Evolutionary conservation across 805 yeast genomes (phyloP).

Genomic region (Candida golubevii): DNA sequence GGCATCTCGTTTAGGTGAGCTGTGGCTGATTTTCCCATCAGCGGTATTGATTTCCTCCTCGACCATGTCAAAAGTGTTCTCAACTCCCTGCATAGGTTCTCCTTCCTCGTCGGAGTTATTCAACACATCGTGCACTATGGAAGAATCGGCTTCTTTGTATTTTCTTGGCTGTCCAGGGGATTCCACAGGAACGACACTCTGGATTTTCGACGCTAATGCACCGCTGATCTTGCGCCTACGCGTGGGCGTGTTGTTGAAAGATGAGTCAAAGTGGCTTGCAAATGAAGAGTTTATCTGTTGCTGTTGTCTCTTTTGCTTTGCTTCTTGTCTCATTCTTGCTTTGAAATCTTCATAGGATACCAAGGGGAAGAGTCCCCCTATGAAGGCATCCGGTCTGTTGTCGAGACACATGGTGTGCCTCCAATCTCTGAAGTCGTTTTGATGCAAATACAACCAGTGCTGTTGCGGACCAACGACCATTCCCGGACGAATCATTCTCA

Average conservation of each 20-base stretch:
- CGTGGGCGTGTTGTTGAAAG: slow-evolving; percentile 69
- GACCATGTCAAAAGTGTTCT: slow-evolving; percentile 9
- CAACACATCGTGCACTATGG: slow-evolving; percentile 33
- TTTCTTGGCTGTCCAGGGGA: slow-evolving; percentile 98
- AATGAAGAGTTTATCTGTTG: slow-evolving; percentile 28
- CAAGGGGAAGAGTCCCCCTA: slow-evolving; percentile 65
- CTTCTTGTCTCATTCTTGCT: slow-evolving; percentile 44
- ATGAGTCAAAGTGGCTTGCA: slow-evolving; percentile 34
- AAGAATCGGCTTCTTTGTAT: slow-evolving; percentile 32
- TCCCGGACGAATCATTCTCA: slow-evolving; percentile 96
- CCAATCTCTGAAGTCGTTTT: slow-evolving; percentile 95
- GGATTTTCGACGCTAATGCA: slow-evolving; percentile 61
- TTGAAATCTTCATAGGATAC: slow-evolving; percentile 60
- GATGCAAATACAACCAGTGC: slow-evolving; percentile 96
- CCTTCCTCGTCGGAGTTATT: slow-evolving; percentile 42
- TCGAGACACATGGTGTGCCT: slow-evolving; percentile 83
- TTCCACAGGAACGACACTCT: slow-evolving; percentile 79
- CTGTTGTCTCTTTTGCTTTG: slow-evolving; percentile 35
- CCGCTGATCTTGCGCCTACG: slow-evolving; percentile 65
- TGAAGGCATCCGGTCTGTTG: slow-evolving; percentile 55
- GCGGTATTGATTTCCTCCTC: slow-evolving; percentile 16
- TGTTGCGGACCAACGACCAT: slow-evolving; percentile 99
- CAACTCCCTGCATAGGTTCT: slow-evolving; percentile 22
- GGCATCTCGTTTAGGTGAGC: slow-evolving; percentile 24
- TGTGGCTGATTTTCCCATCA: slow-evolving; percentile 13